Conservation (phyloP, 495 filamentous ascomycete species). For the Aspergillus incahuasiensis region DNA sequence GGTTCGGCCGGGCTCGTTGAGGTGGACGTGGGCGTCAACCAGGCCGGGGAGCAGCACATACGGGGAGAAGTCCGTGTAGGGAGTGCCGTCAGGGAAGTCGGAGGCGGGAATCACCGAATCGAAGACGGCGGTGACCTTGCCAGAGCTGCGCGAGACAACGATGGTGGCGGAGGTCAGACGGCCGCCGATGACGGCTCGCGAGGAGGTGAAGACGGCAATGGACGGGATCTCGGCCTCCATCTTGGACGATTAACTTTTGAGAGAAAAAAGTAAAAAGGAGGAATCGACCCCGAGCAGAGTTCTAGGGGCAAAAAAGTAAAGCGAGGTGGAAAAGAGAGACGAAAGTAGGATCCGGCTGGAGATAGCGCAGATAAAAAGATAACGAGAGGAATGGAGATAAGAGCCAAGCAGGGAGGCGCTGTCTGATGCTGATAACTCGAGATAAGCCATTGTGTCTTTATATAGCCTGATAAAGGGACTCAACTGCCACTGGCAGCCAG, state of each 20-base stretch:
- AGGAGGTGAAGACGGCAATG: slow-evolving; percentile 75
- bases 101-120: slow-evolving; percentile 64
- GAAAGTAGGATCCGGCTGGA: background rate
- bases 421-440: background rate
- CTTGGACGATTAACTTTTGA: slow-evolving; percentile 1
- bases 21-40: slow-evolving; percentile 95
- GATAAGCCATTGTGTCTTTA: slow-evolving; percentile 5
- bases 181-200: slow-evolving; percentile 66
- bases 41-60: slow-evolving; percentile 83
- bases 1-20: slow-evolving; percentile 94
- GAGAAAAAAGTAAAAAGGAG: background rate
- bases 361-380: slow-evolving; percentile 5
- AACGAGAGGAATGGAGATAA: background rate
- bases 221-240: slow-evolving; percentile 37
- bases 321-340: background rate
- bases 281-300: background rate
- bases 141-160: slow-evolving; percentile 68
- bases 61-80: slow-evolving; percentile 83
- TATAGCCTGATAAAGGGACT: slow-evolving; percentile 3
- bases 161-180: slow-evolving; percentile 73
- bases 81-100: slow-evolving; percentile 65
- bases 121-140: slow-evolving; percentile 79
- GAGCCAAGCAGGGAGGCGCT: background rate
- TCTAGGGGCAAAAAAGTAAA: background rate
- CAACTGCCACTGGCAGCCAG: background rate